Evolutionary conservation across 441 rosid genomes (phyloP), one percentile per base, ranked within the genome.

Genomic region (Metrosideros polymorpha): DNA sequence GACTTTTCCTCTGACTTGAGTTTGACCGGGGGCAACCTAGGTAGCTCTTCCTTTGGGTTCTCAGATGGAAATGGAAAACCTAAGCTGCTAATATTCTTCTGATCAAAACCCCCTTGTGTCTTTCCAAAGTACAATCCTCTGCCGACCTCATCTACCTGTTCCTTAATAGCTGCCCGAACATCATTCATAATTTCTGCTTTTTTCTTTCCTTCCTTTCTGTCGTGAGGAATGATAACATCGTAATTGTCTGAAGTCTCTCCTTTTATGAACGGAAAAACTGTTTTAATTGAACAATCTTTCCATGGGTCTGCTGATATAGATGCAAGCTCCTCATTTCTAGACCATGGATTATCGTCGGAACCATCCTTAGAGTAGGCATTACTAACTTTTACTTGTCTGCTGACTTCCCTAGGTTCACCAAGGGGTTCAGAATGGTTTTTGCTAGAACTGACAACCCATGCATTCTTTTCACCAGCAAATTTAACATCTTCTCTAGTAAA

Each of bases 1-100:
- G 93, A 66, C 88, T 95, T 97, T 86, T 96, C 98, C 87, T 95
- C 99, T 3, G 97, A 97, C 93, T 96, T 97, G 84, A 97, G 95
- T 89, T 90, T 95, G 79, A 96, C 99, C 6, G 98, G 98, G 27
- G 98, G 96, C 91, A 96, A 92, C 92, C 96, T 92, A 45, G 98
- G 99, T 50, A 91, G 92, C 86, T 93, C 99, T 91, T 96, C 98
- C 92, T 92, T 96, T 50, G 90, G 85, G 90, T 91, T 90, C 90
- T 92, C 96, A 89, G 92, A 87, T 51, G 88, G 87, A 88, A 90
- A 89, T 53, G 95, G 86, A 89, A 93, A 92, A 57, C 89, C 91
- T 75, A 92, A 85, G 89, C 90, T 84, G 85, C 90, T 87, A 39
- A 87, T 86, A 83, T 90, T 91, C 86, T 88, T 92, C 83, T 90